A percentile compares a stretch with the other conserved stretches of the same genome.
Conservation (phyloP, 345 rosid species). For the Citrus glauca region DNA sequence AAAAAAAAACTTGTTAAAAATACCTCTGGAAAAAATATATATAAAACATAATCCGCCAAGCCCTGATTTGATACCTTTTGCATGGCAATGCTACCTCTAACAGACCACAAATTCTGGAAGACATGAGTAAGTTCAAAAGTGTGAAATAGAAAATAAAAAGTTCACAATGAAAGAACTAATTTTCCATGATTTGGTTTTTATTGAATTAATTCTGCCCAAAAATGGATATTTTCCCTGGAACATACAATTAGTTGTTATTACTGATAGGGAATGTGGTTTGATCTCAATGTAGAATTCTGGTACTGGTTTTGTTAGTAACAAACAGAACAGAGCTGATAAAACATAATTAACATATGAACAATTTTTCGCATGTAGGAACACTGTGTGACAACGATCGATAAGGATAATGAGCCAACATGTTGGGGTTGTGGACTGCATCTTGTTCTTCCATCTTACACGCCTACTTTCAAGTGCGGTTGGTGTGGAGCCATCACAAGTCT, state of each 20-base stretch:
- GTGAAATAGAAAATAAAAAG: background rate
- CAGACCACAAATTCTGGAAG: background rate
- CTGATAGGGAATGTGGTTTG: background rate
- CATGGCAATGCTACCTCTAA: background rate
- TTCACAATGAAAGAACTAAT: background rate
- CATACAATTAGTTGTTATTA: background rate
- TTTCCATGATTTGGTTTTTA: background rate
- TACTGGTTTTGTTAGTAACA: background rate
- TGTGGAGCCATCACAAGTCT: slow-evolving; percentile 89
- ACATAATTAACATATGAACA: background rate
- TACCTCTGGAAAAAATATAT: too few relatives aligned
- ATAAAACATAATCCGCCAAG: too few relatives aligned
- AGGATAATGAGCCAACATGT: slow-evolving; percentile 61
- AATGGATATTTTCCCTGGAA: background rate
- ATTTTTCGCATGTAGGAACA: slow-evolving; percentile 35
- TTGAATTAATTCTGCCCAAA: background rate
- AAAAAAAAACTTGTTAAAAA: too few relatives aligned
- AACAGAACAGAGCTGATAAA: background rate
- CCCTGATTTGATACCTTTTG: too few relatives aligned
- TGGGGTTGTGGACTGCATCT: slow-evolving; percentile 96
- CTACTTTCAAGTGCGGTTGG: slow-evolving; percentile 88
- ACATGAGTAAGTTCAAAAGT: background rate
- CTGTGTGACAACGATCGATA: slow-evolving; percentile 39
- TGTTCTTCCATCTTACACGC: slow-evolving; percentile 60
- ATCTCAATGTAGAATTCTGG: background rate